Evolutionary conservation across 495 filamentous ascomycete genomes (phyloP), one percentile per base, ranked within the genome.

Genomic region (Neurospora sp.): DNA sequence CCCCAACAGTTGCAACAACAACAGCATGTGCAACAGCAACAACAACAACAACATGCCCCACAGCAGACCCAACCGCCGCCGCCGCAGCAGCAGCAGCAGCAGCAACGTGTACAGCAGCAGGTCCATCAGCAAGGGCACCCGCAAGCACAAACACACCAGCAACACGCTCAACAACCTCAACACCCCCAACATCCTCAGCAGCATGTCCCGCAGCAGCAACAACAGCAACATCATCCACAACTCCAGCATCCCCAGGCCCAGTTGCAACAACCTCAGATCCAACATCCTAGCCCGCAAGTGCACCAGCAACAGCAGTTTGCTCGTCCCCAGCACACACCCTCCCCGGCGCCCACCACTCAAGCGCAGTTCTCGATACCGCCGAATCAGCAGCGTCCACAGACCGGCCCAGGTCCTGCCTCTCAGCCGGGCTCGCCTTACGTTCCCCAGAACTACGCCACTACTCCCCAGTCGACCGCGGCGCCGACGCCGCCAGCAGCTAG

Each of bases 401-500:
- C 93, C 16, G 93, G 92, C 37, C 89, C 92, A 35, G 88, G 88
- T 62, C 89, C 90, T 71, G 82, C 71, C 5, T 73, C 77, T 16
- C 77, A 75, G 11, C 86, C 49, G 76, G 80, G 78, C 75, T 78
- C 77, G 9, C 75, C 76, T 5, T 78, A 77, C 39, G 66, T 70
- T 16, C 41, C 72, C 3, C 40, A 76, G 18, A 62, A 71, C 16
- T 79, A 77, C 70, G 74, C 70, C 11, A 75, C 74, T 44, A 77
- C 72, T 44, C 76, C 76, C 5, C 71, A 72, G 39, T 35, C 74
- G 71, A 38, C 71, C 23, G 70, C 54, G 12, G 54, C 54, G 6
- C 54, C 54, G 27, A 62, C 54, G 4, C 27, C 54, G 27, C 54
- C 54, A 35, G 54, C 54, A 9, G 54, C 54, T 18, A 62, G 54